Evolutionary conservation across 257 asterid genomes (phyloP).

Genomic region (Solanum gandarillasii): DNA sequence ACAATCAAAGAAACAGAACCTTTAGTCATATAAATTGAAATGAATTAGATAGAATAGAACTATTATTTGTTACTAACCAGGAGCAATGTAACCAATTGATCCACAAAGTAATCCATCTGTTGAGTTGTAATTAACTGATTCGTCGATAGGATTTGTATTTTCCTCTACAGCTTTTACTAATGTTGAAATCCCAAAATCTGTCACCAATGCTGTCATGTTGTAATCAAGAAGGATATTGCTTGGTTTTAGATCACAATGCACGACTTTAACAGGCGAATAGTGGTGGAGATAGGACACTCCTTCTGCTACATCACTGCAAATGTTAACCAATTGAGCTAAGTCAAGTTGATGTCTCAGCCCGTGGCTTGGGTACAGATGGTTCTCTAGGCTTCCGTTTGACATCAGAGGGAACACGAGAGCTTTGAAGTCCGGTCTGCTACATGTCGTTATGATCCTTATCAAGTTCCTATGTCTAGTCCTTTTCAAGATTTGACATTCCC

Average conservation of each 20-base stretch:
- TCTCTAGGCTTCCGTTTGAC: slow-evolving; percentile 74
- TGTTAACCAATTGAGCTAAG: slow-evolving; percentile 39
- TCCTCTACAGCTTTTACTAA: slow-evolving; percentile 34
- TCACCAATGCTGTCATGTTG: slow-evolving; percentile 56
- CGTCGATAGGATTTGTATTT: neutral
- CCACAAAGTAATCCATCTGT: slow-evolving; percentile 69
- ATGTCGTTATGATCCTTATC: slow-evolving; percentile 58
- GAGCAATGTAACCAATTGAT: slow-evolving; percentile 82
- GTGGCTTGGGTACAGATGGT: slow-evolving; percentile 42
- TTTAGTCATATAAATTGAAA: neutral
- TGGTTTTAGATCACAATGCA: slow-evolving; percentile 81
- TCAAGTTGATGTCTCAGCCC: slow-evolving; percentile 17
- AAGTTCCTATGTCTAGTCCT: slow-evolving; percentile 59
- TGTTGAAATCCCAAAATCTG: slow-evolving; percentile 77
- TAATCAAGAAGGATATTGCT: slow-evolving; percentile 74
- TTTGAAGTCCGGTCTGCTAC: slow-evolving; percentile 69
- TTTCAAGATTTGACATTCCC: slow-evolving; percentile 72
- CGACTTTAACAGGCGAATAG: slow-evolving; percentile 54
- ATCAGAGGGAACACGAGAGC: slow-evolving; percentile 80
- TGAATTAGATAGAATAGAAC: neutral
- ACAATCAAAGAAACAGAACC: neutral
- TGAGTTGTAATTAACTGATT: slow-evolving; percentile 49
- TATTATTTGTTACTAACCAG: slow-evolving; percentile 31
- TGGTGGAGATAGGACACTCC: slow-evolving; percentile 77
- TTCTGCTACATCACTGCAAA: slow-evolving; percentile 72